These are phyloP conservation scores for Hemileccinum rubropunctum DNA, from an alignment of 768 basidiomycete genomes.

Conservation along the genomic window DNA sequence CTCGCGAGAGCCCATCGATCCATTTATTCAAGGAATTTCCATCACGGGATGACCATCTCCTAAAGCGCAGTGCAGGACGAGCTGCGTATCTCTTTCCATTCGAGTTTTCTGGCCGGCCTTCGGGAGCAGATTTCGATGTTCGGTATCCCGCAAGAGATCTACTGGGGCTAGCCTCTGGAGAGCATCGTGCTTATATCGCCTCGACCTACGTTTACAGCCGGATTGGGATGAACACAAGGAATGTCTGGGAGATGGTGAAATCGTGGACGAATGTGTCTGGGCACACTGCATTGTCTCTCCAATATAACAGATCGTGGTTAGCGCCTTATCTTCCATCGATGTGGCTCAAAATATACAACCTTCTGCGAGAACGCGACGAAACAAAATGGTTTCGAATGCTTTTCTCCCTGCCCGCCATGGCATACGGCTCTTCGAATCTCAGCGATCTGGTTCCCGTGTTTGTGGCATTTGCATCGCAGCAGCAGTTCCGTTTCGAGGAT, in stretches of 20 bases:
- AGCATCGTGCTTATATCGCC: constrained; percentile 8
- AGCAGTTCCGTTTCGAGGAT: constrained; percentile 4
- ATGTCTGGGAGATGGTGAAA: not conserved
- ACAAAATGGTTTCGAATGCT: constrained; percentile 9
- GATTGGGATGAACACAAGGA: not conserved
- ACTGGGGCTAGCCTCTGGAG: not conserved
- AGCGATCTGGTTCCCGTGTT: constrained; percentile 24
- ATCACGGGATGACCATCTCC: constrained; percentile 8
- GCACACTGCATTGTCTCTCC: not conserved
- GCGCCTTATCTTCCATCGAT: constrained; percentile 12
- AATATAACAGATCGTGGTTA: constrained; percentile 23
- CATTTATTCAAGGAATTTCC: constrained; percentile 13
- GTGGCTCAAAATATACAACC: constrained; percentile 27
- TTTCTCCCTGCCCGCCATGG: constrained; percentile 32
- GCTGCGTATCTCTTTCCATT: constrained; percentile 12
- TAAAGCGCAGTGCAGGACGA: constrained; percentile 14
- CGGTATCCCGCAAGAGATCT: constrained; percentile 11
- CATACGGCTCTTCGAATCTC: constrained; percentile 19
- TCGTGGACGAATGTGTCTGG: not conserved
- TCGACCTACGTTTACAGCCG: constrained; percentile 6
- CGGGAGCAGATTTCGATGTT: not conserved
- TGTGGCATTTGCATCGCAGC: constrained; percentile 26
- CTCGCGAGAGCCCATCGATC: constrained; percentile 1
- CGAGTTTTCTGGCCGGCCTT: constrained; percentile 1
- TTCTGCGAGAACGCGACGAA: constrained; percentile 11